These are phyloP conservation scores for Tolypocladium inflatum DNA, from an alignment of 2,329 filamentous ascomycete genomes.

Conservation along the genomic window DNA sequence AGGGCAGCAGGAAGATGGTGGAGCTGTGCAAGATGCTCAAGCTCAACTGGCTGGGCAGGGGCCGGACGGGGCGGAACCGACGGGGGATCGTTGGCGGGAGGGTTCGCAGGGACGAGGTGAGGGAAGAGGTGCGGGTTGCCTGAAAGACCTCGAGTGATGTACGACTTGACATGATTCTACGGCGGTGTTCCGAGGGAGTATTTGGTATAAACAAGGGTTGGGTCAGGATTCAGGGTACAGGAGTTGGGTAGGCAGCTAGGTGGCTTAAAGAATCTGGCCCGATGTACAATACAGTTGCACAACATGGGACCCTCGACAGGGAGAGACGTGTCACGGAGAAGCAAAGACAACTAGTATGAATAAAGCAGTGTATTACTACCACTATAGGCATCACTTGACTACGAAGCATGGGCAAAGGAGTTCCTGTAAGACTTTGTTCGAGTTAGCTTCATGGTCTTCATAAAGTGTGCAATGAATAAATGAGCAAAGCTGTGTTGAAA, in stretches of 20 bases:
- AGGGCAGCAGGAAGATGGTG: constrained; percentile 69
- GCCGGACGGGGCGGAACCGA: constrained; percentile 79
- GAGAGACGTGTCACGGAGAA: not conserved
- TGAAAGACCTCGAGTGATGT: constrained; percentile 6
- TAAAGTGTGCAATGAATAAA: constrained; percentile 1
- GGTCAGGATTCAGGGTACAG: not conserved
- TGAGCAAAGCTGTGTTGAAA: constrained; percentile 16
- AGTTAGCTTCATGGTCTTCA: constrained; percentile 12
- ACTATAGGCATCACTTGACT: not conserved
- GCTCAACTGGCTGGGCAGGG: constrained; percentile 91
- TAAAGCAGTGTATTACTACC: not conserved
- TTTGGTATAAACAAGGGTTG: not conserved
- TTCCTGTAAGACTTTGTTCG: constrained; percentile 4
- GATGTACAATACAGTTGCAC: not conserved
- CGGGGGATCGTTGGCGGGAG: constrained; percentile 75
- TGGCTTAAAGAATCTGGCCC: not conserved
- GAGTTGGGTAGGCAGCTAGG: not conserved
- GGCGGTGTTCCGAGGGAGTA: not conserved
- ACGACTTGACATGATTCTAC: not conserved
- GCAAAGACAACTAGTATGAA: not conserved
- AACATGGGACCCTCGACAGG: not conserved
- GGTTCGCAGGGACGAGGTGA: constrained; percentile 35
- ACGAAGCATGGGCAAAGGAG: not conserved
- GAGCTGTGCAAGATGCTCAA: constrained; percentile 81
- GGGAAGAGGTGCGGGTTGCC: constrained; percentile 31